A percentile compares a stretch with the other conserved stretches of the same genome.
These are phyloP conservation scores for Tolypocladium album DNA, from an alignment of 2,329 filamentous ascomycete genomes.

Conservation along the genomic window DNA sequence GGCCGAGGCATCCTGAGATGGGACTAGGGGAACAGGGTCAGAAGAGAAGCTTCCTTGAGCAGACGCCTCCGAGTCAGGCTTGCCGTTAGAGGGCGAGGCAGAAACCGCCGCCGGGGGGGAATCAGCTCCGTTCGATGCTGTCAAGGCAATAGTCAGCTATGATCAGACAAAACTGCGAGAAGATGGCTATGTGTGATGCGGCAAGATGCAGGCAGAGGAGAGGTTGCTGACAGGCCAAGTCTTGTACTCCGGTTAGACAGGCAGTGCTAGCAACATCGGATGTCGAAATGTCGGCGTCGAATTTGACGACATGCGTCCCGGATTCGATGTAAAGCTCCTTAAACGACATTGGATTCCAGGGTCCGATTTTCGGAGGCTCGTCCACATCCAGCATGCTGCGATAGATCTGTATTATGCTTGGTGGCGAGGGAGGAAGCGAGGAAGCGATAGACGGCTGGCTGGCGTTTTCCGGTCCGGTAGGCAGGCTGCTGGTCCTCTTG, in stretches of 20 bases:
- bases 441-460: slow-evolving; percentile 2
- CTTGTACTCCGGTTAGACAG: slow-evolving; percentile 1
- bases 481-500: slow-evolving; percentile 24
- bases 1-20: slow-evolving; percentile 32
- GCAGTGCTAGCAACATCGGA: not conserved
- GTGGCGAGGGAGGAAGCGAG: slow-evolving; percentile 3
- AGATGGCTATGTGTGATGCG: slow-evolving; percentile 2
- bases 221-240: slow-evolving; percentile 24
- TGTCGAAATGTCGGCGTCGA: slow-evolving; percentile 1
- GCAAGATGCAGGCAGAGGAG: slow-evolving; percentile 9
- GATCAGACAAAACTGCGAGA: not conserved
- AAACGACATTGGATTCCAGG: slow-evolving; percentile 32
- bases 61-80: slow-evolving; percentile 17
- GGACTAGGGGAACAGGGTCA: slow-evolving; percentile 21
- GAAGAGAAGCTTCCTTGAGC: slow-evolving; percentile 22
- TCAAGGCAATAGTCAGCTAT: slow-evolving; percentile 7
- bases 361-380: slow-evolving; percentile 32
- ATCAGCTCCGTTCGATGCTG: slow-evolving; percentile 36
- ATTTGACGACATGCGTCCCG: slow-evolving; percentile 11
- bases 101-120: slow-evolving; percentile 31
- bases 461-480: slow-evolving; percentile 8
- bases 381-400: slow-evolving; percentile 46
- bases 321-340: slow-evolving; percentile 31
- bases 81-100: slow-evolving; percentile 28
- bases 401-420: slow-evolving; percentile 21